Percentiles rank a stretch among this genome's conserved stretches.
phyloP scores from a whole-genome alignment of 768 basidiomycete genomes.

The Suillus sp. region DNA sequence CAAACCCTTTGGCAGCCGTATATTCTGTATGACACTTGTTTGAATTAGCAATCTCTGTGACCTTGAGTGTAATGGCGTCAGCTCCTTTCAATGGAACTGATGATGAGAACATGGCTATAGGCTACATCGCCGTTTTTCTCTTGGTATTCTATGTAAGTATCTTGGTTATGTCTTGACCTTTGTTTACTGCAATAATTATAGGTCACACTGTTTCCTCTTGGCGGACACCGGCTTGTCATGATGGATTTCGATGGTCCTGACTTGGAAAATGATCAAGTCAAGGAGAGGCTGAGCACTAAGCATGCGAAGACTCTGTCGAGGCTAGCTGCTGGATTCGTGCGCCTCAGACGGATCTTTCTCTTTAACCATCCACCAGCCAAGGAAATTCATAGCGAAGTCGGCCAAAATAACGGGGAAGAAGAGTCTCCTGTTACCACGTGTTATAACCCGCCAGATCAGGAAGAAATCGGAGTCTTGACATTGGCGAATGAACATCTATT shows the following conservation, averaged over 20 bases:
- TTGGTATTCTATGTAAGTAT: slow-evolving; percentile 57
- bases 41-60: slow-evolving; percentile 61
- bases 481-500: neutral
- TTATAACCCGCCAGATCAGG: neutral
- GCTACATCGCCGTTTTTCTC: slow-evolving; percentile 66
- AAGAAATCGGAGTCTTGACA: neutral
- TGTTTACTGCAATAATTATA: slow-evolving; percentile 23
- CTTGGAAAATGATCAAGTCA: slow-evolving; percentile 56
- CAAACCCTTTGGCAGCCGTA: neutral
- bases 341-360: slow-evolving; percentile 1
- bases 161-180: neutral
- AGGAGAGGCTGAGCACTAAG: slow-evolving; percentile 43
- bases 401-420: neutral
- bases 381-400: neutral
- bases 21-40: neutral
- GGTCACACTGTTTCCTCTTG: slow-evolving; percentile 68
- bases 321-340: slow-evolving; percentile 18
- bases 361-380: neutral
- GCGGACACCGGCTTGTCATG: slow-evolving; percentile 53
- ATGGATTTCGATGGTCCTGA: slow-evolving; percentile 71
- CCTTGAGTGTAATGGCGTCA: slow-evolving; percentile 60
- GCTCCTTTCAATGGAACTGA: slow-evolving; percentile 58
- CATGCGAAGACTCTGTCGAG: slow-evolving; percentile 25
- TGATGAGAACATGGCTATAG: slow-evolving; percentile 65
- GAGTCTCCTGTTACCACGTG: neutral